phyloP scores from a whole-genome alignment of 257 asterid genomes.

The Solanum okadae region DNA sequence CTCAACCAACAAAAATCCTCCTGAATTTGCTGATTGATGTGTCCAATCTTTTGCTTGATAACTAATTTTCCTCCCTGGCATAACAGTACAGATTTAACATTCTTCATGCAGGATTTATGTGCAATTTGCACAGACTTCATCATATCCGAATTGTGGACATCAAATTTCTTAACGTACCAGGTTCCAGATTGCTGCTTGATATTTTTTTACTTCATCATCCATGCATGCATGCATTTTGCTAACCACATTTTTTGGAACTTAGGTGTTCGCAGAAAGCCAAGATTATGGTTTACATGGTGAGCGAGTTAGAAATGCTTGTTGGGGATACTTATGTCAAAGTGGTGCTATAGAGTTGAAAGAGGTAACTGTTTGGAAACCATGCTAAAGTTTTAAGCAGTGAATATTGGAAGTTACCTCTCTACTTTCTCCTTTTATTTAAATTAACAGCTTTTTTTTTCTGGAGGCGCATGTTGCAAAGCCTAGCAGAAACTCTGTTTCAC shows the following conservation, averaged over 20 bases:
- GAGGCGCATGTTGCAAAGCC: background rate
- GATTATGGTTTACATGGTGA: slow-evolving; percentile 95
- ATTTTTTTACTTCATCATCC: background rate
- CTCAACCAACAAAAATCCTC: background rate
- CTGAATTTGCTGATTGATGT: background rate
- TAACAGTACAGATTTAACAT: slow-evolving; percentile 13
- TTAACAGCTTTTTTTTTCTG: background rate
- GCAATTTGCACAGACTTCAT: slow-evolving; percentile 94
- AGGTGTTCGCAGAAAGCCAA: slow-evolving; percentile 98
- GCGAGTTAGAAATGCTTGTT: slow-evolving; percentile 96
- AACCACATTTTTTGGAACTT: slow-evolving; percentile 6
- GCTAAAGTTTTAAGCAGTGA: background rate
- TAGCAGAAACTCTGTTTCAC: background rate
- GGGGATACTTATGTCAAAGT: slow-evolving; percentile 99
- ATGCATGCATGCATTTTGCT: background rate
- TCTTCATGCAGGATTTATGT: slow-evolving; percentile 74
- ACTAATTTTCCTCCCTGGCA: background rate
- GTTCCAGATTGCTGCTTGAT: slow-evolving; percentile 22
- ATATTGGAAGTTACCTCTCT: background rate
- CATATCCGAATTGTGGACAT: slow-evolving; percentile 82
- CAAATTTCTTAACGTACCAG: slow-evolving; percentile 95
- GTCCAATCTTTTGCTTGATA: background rate
- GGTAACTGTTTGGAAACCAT: slow-evolving; percentile 22
- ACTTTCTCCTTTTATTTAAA: background rate
- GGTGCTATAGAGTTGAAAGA: slow-evolving; percentile 86